These are phyloP conservation scores for Aspergillus sp. DNA, from an alignment of 2,329 filamentous ascomycete genomes.

Conservation along the genomic window DNA sequence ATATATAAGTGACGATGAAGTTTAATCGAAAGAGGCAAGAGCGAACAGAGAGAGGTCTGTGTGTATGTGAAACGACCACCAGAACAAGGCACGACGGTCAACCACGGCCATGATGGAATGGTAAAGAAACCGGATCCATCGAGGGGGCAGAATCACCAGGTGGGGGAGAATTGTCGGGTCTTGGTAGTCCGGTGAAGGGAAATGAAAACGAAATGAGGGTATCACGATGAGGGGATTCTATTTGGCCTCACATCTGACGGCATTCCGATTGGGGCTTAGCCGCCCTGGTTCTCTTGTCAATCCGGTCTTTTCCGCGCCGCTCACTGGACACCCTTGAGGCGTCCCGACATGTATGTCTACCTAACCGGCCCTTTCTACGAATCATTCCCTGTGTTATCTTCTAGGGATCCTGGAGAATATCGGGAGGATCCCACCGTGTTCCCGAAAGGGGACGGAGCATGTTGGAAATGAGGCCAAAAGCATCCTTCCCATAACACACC, in stretches of 20 bases:
- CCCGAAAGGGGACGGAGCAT: neutral
- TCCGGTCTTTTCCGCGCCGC: neutral
- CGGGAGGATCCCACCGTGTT: neutral
- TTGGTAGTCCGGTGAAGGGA: neutral
- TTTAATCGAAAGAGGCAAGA: neutral
- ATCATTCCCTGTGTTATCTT: neutral
- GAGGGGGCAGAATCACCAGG: neutral
- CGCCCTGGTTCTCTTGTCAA: neutral
- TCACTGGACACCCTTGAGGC: neutral
- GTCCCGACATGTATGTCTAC: neutral
- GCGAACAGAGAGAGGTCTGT: neutral
- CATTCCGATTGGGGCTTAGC: neutral
- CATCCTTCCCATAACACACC: neutral
- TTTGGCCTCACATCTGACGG: neutral
- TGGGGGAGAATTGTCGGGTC: neutral
- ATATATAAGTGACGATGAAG: neutral
- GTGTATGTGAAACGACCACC: too few species aligned
- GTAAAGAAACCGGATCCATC: too few species aligned
- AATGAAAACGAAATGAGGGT: neutral
- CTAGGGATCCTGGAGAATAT: neutral
- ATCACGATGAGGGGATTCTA: neutral
- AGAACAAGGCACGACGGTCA: neutral
- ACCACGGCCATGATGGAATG: neutral
- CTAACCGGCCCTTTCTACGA: neutral
- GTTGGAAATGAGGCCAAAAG: too few species aligned